Evolutionary conservation across 257 asterid species (phyloP), one percentile per base, ranked within the genome.

Genomic region (Jacaranda mimosifolia): DNA sequence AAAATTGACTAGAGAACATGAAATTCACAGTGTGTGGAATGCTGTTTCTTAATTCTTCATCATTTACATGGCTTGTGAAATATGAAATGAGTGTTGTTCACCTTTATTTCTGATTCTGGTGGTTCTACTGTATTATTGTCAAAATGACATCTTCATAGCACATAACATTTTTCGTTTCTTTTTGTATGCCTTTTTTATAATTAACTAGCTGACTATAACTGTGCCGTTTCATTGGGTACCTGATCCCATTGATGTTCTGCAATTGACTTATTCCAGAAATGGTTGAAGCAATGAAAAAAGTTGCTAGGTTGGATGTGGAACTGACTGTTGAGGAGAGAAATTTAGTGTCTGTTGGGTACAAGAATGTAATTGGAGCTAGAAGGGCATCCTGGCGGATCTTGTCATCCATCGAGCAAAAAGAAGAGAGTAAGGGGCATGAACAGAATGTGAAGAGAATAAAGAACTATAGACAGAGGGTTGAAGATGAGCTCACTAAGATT

Each of bases 311-410:
- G 85, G 88, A 87, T 70, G 96, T 88, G 62, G 96, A 91, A 72
- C 89, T 91, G 79, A 89, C 96, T 6, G 80, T 91, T 36, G 96
- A 91, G 80, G 94, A 91, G 83, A 90, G 97, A 78, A 91, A 90
- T 60, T 81, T 91, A 76, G 92, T 91, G 48, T 91, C 97, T 3
- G 97, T 91, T 69, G 94, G 94, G 69, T 91, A 86, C 85, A 91
- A 89, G 85, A 89, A 91, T 83, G 95, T 89, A 39, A 89, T 88
- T 68, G 97, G 97, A 59, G 91, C 93, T 57, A 82, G 97, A 84
- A 82, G 97, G 81, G 97, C 95, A 51, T 91, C 97, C 0, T 91
- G 97, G 97, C 75, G 95, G 53, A 91, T 91, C 48, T 72, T 91
- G 81, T 91, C 97, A 26, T 91, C 94, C 62, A 89, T 91, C 40